These are phyloP conservation scores for Mycena filopes DNA, from an alignment of 768 basidiomycete species.

Conservation along the genomic window DNA sequence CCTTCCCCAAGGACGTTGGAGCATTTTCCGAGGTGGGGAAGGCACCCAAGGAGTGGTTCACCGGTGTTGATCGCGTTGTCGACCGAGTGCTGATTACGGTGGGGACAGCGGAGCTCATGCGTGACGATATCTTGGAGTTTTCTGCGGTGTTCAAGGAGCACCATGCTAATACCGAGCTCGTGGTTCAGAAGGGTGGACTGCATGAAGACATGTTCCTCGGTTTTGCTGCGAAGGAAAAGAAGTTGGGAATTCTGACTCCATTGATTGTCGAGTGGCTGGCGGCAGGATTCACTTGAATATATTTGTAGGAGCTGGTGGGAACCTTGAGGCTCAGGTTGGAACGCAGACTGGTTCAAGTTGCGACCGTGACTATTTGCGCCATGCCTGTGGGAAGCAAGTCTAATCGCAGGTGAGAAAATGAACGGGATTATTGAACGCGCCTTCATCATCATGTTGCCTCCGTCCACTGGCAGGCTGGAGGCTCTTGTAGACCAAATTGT, in stretches of 20 bases:
- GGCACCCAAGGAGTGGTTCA: conserved; percentile 47
- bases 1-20: conserved; percentile 36
- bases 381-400: no score
- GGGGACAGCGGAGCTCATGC: conserved; percentile 46
- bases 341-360: neutral
- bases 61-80: conserved; percentile 42
- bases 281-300: conserved; percentile 7
- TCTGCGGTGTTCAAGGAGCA: conserved; percentile 33
- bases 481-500: no score
- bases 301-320: no score
- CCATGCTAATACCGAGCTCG: conserved; percentile 31
- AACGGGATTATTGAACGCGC: no score
- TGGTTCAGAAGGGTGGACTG: conserved; percentile 45
- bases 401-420: no score
- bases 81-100: conserved; percentile 47
- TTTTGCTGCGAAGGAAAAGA: conserved; percentile 32
- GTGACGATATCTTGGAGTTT: conserved; percentile 43
- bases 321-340: neutral
- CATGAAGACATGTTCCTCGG: conserved; percentile 50
- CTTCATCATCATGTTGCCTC: no score
- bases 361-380: neutral
- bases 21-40: conserved; percentile 43
- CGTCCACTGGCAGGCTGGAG: no score
- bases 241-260: conserved; percentile 33
- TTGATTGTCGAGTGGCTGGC: conserved; percentile 35